Conservation (phyloP, 768 basidiomycete species). For the Lactarius evosmus region DNA sequence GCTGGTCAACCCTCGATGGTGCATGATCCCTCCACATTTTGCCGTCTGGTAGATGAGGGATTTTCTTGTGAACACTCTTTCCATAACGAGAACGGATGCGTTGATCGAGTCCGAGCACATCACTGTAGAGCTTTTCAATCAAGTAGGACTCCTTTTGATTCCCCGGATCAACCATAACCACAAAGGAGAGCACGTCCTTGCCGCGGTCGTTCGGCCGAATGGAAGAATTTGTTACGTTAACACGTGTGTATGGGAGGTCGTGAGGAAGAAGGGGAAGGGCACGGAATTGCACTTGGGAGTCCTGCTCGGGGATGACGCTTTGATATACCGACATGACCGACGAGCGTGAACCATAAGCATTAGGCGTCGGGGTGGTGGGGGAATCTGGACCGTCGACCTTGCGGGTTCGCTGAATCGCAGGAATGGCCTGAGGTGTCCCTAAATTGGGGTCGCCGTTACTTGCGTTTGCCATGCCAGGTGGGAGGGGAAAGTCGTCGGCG, state of each 20-base stretch:
- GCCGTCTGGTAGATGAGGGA: conserved; percentile 82
- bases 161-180: conserved; percentile 71
- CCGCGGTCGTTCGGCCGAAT: conserved; percentile 88
- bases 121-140: conserved; percentile 92
- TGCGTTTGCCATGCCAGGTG: conserved; percentile 18
- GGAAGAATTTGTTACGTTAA: conserved; percentile 74
- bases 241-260: conserved; percentile 70
- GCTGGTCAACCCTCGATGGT: conserved; percentile 92
- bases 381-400: conserved; percentile 28
- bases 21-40: conserved; percentile 96
- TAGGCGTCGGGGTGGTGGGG: conserved; percentile 25
- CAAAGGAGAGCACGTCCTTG: conserved; percentile 89
- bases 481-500: conserved; percentile 28
- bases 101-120: conserved; percentile 85
- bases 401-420: conserved; percentile 9
- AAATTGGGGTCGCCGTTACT: conserved; percentile 13
- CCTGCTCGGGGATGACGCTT: conserved; percentile 30
- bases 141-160: conserved; percentile 71
- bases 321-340: conserved; percentile 22
- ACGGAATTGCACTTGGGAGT: conserved; percentile 50
- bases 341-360: conserved; percentile 21
- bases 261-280: conserved; percentile 64
- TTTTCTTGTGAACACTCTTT: conserved; percentile 71
- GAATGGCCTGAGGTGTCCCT: conserved; percentile 9
- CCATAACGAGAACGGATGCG: conserved; percentile 57